A percentile compares a stretch with the other conserved stretches of the same genome.
These are phyloP conservation scores for Helotiales sp. DNA, from an alignment of 2,329 filamentous ascomycete species.

Conservation along the genomic window DNA sequence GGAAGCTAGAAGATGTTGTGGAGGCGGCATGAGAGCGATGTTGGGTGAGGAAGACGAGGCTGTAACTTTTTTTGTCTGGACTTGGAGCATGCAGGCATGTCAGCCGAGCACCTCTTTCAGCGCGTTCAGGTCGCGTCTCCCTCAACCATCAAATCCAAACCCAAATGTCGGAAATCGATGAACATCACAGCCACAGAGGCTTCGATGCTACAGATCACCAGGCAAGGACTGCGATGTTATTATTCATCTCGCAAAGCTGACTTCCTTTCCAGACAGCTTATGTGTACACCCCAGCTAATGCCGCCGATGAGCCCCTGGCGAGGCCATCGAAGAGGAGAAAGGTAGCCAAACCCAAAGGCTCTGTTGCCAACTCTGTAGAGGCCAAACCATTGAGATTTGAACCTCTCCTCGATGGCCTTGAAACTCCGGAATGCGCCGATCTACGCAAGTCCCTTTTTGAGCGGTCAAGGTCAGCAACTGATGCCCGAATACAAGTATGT, in stretches of 20 bases:
- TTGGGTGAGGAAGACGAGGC: slow-evolving; percentile 20
- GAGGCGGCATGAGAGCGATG: slow-evolving; percentile 41
- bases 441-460: slow-evolving; percentile 66
- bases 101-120: slow-evolving; percentile 8
- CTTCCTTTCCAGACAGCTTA: slow-evolving; percentile 44
- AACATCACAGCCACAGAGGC: slow-evolving; percentile 34
- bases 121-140: slow-evolving; percentile 11
- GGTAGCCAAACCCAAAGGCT: slow-evolving; percentile 35
- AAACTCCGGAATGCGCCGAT: slow-evolving; percentile 53
- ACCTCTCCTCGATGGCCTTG: slow-evolving; percentile 59
- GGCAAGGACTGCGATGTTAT: slow-evolving; percentile 28
- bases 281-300: slow-evolving; percentile 42
- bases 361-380: slow-evolving; percentile 8
- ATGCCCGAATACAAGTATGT: slow-evolving; percentile 64
- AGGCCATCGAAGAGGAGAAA: slow-evolving; percentile 46
- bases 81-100: slow-evolving; percentile 22
- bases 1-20: slow-evolving; percentile 36
- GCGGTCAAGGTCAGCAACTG: slow-evolving; percentile 66
- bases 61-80: slow-evolving; percentile 5
- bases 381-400: slow-evolving; percentile 48
- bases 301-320: slow-evolving; percentile 30
- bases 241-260: slow-evolving; percentile 4
- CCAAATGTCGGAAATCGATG: slow-evolving; percentile 42
- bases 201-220: slow-evolving; percentile 43
- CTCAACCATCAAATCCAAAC: slow-evolving; percentile 1